Evolutionary conservation across 1,139 yeast species (phyloP), one percentile per base, ranked within the genome.

Genomic region (Casaregolazyma lundiana): DNA sequence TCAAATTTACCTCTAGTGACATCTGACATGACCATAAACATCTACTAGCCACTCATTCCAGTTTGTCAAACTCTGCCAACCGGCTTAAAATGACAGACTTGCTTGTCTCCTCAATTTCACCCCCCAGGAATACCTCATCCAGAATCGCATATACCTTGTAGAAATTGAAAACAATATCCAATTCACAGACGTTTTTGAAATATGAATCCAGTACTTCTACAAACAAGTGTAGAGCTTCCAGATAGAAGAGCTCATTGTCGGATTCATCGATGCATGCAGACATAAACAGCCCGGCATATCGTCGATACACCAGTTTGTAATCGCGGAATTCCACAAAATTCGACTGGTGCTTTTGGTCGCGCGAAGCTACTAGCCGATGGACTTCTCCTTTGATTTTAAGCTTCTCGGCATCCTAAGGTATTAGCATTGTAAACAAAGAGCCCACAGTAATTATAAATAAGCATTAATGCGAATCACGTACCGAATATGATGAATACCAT

Each of bases 161-260:
- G 67, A 92, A 92, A 55, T 95, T 95, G 73, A 92, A 92, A 37
- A 92, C 94, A 48, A 92, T 75, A 63, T 92, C 98, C 57, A 92
- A 73, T 67, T 92, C 98, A 68, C 97, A 90, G n/a, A 92, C 98
- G 59, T 84, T 89, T 44, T 78, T 77, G 60, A 92, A 92, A 64
- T 84, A 88, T 5, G 81, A 74, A 63, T 92, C 98, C 50, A 92
- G 69, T 8, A 89, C 79, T 65, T 92, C 97, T 20, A 92, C 97
- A 55, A 92, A 79, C 47, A 90, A 71, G 62, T 92, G 98, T 30
- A 92, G 78, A 26, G 88, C 81, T 54, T 92, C 96, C 48, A 92
- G 70, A 61, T 84, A 85, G 48, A 83, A 78, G 52, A 92, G 73
- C 61, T 90, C 97, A 59, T 83, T 83, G 61, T 89, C 97, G 11